A percentile compares a stretch with the other conserved stretches of the same genome.
phyloP scores from a whole-genome alignment of 2,329 filamentous ascomycete genomes.

The Metarhizium robertsii region DNA sequence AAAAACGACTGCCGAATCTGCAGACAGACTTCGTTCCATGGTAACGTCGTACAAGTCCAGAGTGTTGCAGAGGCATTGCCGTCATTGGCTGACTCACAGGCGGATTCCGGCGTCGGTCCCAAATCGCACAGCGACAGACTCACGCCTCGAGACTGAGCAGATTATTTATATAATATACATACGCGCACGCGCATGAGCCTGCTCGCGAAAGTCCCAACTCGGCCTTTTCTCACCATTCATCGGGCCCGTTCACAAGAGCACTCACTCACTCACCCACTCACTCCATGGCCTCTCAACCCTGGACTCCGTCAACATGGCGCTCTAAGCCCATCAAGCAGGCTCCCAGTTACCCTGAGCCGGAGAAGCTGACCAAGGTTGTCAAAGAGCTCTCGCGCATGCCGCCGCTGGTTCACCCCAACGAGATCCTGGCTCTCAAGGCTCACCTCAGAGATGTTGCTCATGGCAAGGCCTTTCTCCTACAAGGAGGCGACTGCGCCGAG shows the following conservation, averaged over 20 bases:
- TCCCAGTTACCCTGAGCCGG: constrained; percentile 57
- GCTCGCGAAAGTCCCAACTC: too few relatives aligned
- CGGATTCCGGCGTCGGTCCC: neutral
- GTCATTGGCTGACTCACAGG: neutral
- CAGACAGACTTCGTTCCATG: too few relatives aligned
- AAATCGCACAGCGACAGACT: too few relatives aligned
- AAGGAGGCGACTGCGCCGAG: constrained; percentile 95
- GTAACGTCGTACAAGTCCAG: too few relatives aligned
- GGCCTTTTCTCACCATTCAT: too few relatives aligned
- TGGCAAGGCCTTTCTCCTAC: constrained; percentile 86
- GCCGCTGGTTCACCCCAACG: constrained; percentile 68
- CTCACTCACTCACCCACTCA: neutral
- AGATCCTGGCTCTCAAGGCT: constrained; percentile 71
- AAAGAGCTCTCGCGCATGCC: constrained; percentile 60
- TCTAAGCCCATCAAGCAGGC: constrained; percentile 71
- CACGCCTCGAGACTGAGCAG: too few relatives aligned
- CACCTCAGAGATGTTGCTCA: constrained; percentile 77
- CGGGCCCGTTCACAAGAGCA: neutral
- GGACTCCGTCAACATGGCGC: constrained; percentile 62
- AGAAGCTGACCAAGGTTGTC: constrained; percentile 49
- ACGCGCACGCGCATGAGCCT: neutral
- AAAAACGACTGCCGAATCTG: too few relatives aligned
- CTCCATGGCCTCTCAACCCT: constrained; percentile 19
- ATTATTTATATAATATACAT: neutral
- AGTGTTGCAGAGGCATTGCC: too few relatives aligned